A percentile compares a stretch with the other conserved stretches of the same genome.
Conservation (phyloP, 2,329 filamentous ascomycete species). For the Calycina herbarum region DNA sequence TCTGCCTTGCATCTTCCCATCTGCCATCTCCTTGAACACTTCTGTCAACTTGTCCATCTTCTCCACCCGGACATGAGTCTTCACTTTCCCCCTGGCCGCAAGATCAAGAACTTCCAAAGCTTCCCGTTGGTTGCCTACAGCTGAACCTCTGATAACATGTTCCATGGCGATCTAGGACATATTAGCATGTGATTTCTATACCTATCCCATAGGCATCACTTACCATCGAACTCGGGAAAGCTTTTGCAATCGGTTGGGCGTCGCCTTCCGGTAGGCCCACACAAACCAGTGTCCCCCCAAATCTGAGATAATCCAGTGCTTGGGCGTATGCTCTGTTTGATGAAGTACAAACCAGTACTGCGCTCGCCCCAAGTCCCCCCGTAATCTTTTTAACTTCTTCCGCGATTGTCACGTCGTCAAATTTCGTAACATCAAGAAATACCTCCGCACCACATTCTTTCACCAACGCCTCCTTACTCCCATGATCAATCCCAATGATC, state of each 20-base stretch:
- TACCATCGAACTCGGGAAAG: conserved; percentile 43
- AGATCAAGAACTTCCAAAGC: conserved; percentile 50
- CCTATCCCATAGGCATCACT: neutral
- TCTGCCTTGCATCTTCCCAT: conserved; percentile 46
- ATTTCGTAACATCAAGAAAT: conserved; percentile 52
- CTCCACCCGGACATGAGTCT: conserved; percentile 45
- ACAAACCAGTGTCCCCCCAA: conserved; percentile 52
- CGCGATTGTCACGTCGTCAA: conserved; percentile 48
- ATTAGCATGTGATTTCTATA: neutral
- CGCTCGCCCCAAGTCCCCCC: conserved; percentile 50
- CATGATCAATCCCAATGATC: conserved; percentile 65
- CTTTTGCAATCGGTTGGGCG: conserved; percentile 45
- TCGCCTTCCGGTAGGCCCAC: conserved; percentile 52
- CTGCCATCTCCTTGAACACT: conserved; percentile 47
- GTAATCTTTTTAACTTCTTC: conserved; percentile 49
- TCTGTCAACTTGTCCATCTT: conserved; percentile 49
- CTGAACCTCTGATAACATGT: conserved; percentile 48
- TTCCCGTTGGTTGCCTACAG: conserved; percentile 52
- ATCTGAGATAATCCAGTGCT: conserved; percentile 47
- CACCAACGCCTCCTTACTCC: conserved; percentile 55
- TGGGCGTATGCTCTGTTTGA: conserved; percentile 52
- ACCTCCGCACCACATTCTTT: conserved; percentile 50
- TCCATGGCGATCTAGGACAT: conserved; percentile 40
- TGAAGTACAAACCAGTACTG: conserved; percentile 56
- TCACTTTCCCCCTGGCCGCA: conserved; percentile 48